These are phyloP conservation scores for Urochloa ruziziensis DNA, from an alignment of 176 grass and related monocot species.

Conservation along the genomic window DNA sequence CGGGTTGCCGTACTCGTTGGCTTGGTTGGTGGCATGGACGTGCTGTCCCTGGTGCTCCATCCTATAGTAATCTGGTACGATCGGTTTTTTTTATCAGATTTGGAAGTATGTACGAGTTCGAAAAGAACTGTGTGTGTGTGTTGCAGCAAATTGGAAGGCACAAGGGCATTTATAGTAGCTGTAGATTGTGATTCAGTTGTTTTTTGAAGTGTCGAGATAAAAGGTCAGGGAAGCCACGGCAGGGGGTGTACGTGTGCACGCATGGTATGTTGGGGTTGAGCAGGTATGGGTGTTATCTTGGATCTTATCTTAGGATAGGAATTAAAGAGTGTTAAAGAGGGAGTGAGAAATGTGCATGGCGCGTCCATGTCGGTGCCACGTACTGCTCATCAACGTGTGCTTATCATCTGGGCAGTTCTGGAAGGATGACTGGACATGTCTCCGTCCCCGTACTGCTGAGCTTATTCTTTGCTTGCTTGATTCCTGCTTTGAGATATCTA, in stretches of 20 bases:
- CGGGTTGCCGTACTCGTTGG: conserved; percentile 31
- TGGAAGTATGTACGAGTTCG: too few species aligned
- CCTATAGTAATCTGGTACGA: background rate
- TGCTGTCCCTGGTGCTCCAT: conserved; percentile 32
- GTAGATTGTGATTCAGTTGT: background rate
- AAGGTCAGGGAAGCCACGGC: background rate
- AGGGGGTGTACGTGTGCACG: background rate
- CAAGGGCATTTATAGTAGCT: background rate
- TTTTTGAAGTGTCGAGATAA: background rate
- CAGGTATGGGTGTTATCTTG: background rate
- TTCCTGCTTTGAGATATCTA: too few species aligned
- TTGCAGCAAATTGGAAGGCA: background rate
- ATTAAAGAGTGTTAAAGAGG: too few species aligned
- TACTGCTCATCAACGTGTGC: too few species aligned
- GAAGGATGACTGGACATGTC: too few species aligned
- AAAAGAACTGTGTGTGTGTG: background rate
- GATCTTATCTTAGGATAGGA: background rate
- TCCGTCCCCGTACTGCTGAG: too few species aligned
- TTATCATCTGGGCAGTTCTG: too few species aligned
- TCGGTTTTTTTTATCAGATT: background rate
- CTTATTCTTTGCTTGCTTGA: too few species aligned
- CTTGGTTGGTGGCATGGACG: conserved; percentile 9
- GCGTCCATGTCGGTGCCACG: too few species aligned
- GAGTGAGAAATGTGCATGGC: too few species aligned
- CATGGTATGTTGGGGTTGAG: background rate